These are phyloP conservation scores for Phytophthora citrophthora DNA, from an alignment of 352 stramenopile genomes.

Conservation along the genomic window DNA sequence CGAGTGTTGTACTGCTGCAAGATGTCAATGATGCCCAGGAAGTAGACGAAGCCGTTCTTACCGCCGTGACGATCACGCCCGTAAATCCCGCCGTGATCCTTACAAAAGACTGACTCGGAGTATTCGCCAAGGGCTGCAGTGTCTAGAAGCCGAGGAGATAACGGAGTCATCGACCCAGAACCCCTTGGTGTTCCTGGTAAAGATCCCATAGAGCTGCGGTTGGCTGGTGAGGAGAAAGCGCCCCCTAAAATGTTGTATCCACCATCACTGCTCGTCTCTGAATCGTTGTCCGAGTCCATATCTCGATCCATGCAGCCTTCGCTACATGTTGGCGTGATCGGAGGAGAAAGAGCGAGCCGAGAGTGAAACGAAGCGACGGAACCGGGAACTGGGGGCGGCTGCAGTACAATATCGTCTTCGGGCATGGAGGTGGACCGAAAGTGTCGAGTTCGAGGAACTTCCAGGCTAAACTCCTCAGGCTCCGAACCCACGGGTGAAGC, in stretches of 20 bases:
- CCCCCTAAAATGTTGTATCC: slow-evolving; percentile 23
- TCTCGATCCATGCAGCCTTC: slow-evolving; percentile 19
- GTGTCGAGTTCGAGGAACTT: slow-evolving; percentile 8
- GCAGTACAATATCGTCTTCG: slow-evolving; percentile 9
- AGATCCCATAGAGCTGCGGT: slow-evolving; percentile 22
- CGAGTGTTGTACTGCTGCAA: slow-evolving; percentile 93
- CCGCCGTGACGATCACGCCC: slow-evolving; percentile 60
- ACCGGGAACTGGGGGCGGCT: slow-evolving; percentile 7
- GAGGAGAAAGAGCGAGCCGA: slow-evolving; percentile 30
- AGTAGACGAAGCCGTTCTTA: slow-evolving; percentile 90
- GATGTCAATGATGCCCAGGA: slow-evolving; percentile 94
- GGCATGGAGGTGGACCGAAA: slow-evolving; percentile 24
- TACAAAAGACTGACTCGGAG: slow-evolving; percentile 76
- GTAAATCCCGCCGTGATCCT: slow-evolving; percentile 77
- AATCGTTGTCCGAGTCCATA: slow-evolving; percentile 47
- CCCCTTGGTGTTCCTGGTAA: slow-evolving; percentile 29
- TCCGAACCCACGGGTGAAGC: slow-evolving; percentile 33
- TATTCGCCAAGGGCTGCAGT: slow-evolving; percentile 47
- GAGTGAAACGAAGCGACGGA: slow-evolving; percentile 11
- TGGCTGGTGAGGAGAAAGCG: slow-evolving; percentile 19
- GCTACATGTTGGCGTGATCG: slow-evolving; percentile 29
- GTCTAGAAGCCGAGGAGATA: slow-evolving; percentile 64
- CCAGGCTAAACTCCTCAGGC: background rate
- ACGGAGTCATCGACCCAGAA: slow-evolving; percentile 20
- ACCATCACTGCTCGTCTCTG: slow-evolving; percentile 52